phyloP scores from a whole-genome alignment of 2,329 filamentous ascomycete species.

The Clathrospora elynae region DNA sequence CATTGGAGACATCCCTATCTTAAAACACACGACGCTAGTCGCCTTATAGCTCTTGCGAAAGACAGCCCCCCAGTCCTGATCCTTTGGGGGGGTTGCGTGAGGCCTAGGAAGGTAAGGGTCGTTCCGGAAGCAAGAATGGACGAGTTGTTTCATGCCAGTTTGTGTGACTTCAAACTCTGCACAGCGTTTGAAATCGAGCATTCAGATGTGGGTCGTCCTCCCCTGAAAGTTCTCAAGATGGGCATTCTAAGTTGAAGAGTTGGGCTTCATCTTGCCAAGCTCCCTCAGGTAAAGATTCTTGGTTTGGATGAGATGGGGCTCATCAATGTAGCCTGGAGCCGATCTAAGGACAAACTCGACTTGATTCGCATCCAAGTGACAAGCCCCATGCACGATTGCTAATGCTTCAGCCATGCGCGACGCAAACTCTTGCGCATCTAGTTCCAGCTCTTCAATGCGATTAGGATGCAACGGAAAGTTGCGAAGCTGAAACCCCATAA shows the following conservation, averaged over 20 bases:
- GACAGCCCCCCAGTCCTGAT: not conserved
- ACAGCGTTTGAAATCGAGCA: conserved; percentile 66
- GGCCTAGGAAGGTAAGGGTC: conserved; percentile 56
- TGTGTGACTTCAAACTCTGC: conserved; percentile 50
- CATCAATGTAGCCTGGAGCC: conserved; percentile 8
- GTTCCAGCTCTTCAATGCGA: conserved; percentile 53
- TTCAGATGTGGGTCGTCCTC: conserved; percentile 21
- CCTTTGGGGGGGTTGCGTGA: not conserved
- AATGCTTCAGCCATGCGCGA: conserved; percentile 55
- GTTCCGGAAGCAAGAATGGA: conserved; percentile 54
- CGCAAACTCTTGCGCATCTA: conserved; percentile 49
- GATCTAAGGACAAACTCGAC: conserved; percentile 60
- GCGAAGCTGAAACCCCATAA: conserved; percentile 47
- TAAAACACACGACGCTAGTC: not conserved
- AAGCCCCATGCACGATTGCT: conserved; percentile 57
- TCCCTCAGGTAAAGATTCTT: conserved; percentile 1
- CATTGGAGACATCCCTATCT: not conserved
- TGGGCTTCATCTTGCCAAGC: not conserved
- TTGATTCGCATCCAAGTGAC: conserved; percentile 56
- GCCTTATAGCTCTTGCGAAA: not conserved
- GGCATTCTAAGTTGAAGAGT: not conserved
- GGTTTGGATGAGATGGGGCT: not conserved
- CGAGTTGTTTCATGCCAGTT: conserved; percentile 50
- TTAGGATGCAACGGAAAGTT: conserved; percentile 58
- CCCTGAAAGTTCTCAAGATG: conserved; percentile 1